Percentiles rank a stretch among this genome's conserved stretches.
Conservation (phyloP, 2,329 filamentous ascomycete genomes). For the Fusarium piperis region DNA sequence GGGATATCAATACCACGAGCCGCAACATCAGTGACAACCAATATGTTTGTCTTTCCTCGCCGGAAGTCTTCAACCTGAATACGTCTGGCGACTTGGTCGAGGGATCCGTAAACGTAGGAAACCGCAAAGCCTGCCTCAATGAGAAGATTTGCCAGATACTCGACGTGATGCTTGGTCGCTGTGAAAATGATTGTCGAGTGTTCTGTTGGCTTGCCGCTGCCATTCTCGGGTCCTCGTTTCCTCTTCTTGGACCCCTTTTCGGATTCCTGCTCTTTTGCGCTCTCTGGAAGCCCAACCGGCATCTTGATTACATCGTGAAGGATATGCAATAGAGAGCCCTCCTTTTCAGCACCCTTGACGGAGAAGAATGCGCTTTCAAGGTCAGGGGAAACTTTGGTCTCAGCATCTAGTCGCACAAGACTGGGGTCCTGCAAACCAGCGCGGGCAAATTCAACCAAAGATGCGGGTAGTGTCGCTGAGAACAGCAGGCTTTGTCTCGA, state of each 20-base stretch:
- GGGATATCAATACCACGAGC: conserved; percentile 98
- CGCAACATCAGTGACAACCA: conserved; percentile 96
- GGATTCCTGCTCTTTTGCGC: conserved; percentile 55
- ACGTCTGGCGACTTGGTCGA: conserved; percentile 93
- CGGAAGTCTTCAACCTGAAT: conserved; percentile 93
- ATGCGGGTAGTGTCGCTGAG: conserved; percentile 93
- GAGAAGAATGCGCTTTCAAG: conserved; percentile 96
- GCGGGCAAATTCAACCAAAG: conserved; percentile 93
- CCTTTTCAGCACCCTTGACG: conserved; percentile 92
- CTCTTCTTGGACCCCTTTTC: conserved; percentile 72
- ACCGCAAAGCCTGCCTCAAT: conserved; percentile 83
- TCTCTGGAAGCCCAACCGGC: conserved; percentile 72
- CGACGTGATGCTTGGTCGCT: conserved; percentile 96
- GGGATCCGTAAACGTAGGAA: conserved; percentile 92
- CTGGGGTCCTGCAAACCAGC: conserved; percentile 93
- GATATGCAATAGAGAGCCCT: conserved; percentile 89
- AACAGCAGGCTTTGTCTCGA: conserved; percentile 92
- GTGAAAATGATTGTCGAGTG: conserved; percentile 96
- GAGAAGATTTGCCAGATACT: conserved; percentile 88
- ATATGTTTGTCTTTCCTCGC: conserved; percentile 82
- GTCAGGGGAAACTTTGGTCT: conserved; percentile 95
- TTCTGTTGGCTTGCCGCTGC: conserved; percentile 75
- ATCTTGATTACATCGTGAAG: conserved; percentile 93
- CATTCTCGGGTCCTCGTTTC: conserved; percentile 68
- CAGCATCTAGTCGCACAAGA: conserved; percentile 88